A percentile compares a stretch with the other conserved stretches of the same genome.
phyloP scores from a whole-genome alignment of 2,329 filamentous ascomycete genomes.

The Lachnellula suecica region DNA sequence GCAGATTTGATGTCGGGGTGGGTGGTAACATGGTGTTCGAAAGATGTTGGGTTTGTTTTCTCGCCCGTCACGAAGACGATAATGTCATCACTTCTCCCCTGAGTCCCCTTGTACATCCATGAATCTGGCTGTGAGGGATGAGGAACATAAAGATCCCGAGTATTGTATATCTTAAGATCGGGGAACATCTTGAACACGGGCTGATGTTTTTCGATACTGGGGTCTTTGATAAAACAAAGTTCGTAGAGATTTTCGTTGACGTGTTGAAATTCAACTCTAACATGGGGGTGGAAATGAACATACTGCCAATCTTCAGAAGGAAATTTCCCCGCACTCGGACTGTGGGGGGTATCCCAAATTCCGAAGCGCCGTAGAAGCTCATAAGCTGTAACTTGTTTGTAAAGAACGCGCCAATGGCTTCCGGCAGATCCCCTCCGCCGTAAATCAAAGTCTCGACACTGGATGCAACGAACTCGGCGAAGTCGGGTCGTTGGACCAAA shows the following conservation, averaged over 20 bases:
- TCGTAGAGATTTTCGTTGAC: no score
- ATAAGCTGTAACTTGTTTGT: neutral
- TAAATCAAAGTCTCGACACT: neutral
- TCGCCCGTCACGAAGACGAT: neutral
- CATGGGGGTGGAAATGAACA: neutral
- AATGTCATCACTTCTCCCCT: conserved; percentile 31
- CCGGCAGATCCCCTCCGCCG: neutral
- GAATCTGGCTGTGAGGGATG: conserved; percentile 1
- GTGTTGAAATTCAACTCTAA: no score
- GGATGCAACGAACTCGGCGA: neutral
- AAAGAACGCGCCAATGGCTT: neutral
- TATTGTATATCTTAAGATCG: no score
- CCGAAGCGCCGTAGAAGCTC: neutral
- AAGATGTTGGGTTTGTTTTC: conserved; percentile 37
- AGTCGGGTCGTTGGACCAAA: neutral
- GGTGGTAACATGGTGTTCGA: conserved; percentile 37
- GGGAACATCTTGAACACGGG: no score
- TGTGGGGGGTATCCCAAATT: neutral
- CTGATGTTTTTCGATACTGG: no score
- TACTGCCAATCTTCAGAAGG: conserved; percentile 6
- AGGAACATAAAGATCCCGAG: neutral
- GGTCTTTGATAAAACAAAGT: no score
- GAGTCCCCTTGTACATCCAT: conserved; percentile 35
- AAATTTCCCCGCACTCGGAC: neutral
- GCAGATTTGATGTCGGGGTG: conserved; percentile 35